Evolutionary conservation across 1,284 basidiomycete species (phyloP), one percentile per base, ranked within the genome.

Genomic region (Trametes sp.): DNA sequence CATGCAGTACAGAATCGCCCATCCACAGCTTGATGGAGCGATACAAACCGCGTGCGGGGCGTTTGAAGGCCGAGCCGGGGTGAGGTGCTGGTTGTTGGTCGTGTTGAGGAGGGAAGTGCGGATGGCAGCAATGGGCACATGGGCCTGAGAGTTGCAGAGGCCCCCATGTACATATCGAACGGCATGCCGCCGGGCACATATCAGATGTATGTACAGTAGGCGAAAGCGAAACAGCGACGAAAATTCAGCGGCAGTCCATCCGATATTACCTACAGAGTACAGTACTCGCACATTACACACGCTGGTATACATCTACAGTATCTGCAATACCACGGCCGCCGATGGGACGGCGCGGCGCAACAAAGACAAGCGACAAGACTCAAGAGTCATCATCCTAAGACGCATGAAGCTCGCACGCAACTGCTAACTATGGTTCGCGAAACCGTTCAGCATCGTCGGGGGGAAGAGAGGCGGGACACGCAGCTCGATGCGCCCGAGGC

Each of bases 341-440:
- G n/a, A n/a, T n/a, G n/a, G n/a, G n/a, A n/a, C n/a, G n/a, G n/a
- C n/a, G n/a, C n/a, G n/a, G n/a, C n/a, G n/a, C n/a, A n/a, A n/a
- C n/a, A n/a, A n/a, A n/a, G n/a, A n/a, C n/a, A n/a, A n/a, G n/a
- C n/a, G n/a, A n/a, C n/a, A n/a, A n/a, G n/a, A n/a, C n/a, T n/a
- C 44, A 45, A 45, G 21, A 45, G 19, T 31, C 23, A 38, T 57
- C 56, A 57, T 46, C 50, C 48, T n/a, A 31, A 24, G 48, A 23
- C 29, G 36, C 35, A 33, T 5, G 31, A 33, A 16, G 31, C 29
- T 33, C 24, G 33, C 42, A 48, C 24, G 10, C 54, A 35, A 36
- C 62, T 58, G 44, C 62, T 61, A 66, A 52, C 57, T 36, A 44
- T 49, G 35, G 62, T 61, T 63, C 59, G 58, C 59, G 19, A 50